These are phyloP conservation scores for Xylaria sp. DNA, from an alignment of 2,329 filamentous ascomycete species.

Conservation along the genomic window DNA sequence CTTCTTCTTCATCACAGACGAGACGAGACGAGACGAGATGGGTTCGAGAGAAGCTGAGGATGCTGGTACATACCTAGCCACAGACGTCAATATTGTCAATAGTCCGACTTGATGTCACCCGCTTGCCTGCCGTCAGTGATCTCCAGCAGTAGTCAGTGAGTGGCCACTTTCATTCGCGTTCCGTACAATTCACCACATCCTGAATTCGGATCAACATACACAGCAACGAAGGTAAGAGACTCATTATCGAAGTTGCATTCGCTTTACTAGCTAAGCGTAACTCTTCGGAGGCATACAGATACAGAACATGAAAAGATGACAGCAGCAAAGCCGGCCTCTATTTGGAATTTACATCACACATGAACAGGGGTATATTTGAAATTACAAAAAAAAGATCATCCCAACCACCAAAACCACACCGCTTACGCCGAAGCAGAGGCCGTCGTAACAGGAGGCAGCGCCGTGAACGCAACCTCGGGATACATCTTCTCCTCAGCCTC, in stretches of 20 bases:
- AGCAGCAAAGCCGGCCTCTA: neutral
- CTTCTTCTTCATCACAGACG: too few species aligned
- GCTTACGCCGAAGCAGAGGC: neutral
- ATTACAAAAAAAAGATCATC: neutral
- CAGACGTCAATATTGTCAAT: neutral
- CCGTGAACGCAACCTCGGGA: slow-evolving; percentile 16
- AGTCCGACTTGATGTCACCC: neutral
- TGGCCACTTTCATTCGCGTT: neutral
- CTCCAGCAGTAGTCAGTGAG: neutral
- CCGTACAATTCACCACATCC: too few species aligned
- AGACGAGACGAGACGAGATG: too few species aligned
- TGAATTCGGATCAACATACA: too few species aligned
- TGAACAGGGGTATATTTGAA: neutral
- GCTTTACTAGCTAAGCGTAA: neutral
- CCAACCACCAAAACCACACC: neutral
- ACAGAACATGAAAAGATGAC: neutral
- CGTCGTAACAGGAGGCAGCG: slow-evolving; percentile 8
- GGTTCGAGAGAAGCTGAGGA: too few species aligned
- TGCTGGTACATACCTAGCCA: neutral
- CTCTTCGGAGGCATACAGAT: neutral
- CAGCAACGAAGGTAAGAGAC: neutral
- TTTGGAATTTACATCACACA: neutral
- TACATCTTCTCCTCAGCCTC: slow-evolving; percentile 15
- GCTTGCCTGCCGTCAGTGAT: neutral
- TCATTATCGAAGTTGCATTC: neutral